Percentiles rank a stretch among this genome's conserved stretches.
Conservation (phyloP, 2,329 filamentous ascomycete genomes). For the Zalaria sp. region DNA sequence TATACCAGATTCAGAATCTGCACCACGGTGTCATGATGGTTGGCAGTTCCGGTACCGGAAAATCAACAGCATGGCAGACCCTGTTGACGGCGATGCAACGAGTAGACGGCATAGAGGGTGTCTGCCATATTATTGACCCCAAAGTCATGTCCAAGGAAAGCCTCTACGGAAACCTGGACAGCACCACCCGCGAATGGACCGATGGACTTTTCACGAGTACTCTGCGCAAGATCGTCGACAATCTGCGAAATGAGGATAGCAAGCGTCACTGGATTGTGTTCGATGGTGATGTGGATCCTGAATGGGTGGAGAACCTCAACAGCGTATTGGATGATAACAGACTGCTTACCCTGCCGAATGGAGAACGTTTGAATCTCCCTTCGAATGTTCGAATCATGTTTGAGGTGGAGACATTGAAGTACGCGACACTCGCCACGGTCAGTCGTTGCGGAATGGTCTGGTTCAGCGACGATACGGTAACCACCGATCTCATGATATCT, state of each 20-base stretch:
- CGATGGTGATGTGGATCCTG: conserved; percentile 95
- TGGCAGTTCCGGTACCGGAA: conserved; percentile 91
- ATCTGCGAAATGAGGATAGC: conserved; percentile 87
- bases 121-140: conserved; percentile 94
- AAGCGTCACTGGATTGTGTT: conserved; percentile 99
- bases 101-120: conserved; percentile 82
- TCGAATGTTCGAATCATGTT: conserved; percentile 98
- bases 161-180: conserved; percentile 88
- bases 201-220: conserved; percentile 98
- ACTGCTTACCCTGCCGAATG: conserved; percentile 88
- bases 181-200: conserved; percentile 96
- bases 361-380: conserved; percentile 90
- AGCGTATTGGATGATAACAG: conserved; percentile 99
- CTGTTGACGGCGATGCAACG: conserved; percentile 81
- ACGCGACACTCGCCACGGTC: conserved; percentile 95
- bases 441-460: conserved; percentile 99
- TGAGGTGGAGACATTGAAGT: conserved; percentile 94
- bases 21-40: conserved; percentile 99
- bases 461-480: conserved; percentile 98
- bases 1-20: conserved; percentile 95
- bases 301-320: conserved; percentile 99
- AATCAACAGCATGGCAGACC: conserved; percentile 88
- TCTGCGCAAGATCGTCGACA: conserved; percentile 95
- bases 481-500: conserved; percentile 77
- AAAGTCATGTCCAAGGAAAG: conserved; percentile 99